Evolutionary conservation across 1,139 yeast genomes (phyloP).

Genomic region (Pneumocystis sp.): DNA sequence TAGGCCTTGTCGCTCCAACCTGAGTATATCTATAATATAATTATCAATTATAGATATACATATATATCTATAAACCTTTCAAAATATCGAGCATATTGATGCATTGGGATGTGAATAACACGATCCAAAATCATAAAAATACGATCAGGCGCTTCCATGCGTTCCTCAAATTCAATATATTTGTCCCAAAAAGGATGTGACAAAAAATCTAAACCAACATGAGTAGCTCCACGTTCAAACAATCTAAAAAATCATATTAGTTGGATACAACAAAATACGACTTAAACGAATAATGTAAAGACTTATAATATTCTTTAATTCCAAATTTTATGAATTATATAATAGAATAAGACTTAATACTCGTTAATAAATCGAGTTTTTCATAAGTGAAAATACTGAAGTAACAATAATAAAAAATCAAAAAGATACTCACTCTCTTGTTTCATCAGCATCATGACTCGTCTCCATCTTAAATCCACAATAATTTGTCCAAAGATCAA

Average conservation of each 20-base stretch:
- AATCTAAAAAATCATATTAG: conserved; percentile 18
- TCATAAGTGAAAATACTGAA: background rate
- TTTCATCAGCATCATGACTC: conserved; percentile 22
- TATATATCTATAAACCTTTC: conserved; percentile 16
- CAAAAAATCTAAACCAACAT: conserved; percentile 60
- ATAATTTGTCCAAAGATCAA: conserved; percentile 62
- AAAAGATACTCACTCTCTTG: conserved; percentile 16
- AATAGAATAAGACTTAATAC: background rate
- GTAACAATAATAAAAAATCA: background rate
- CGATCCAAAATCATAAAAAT: conserved; percentile 38
- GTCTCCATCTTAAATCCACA: conserved; percentile 40
- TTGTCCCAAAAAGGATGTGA: conserved; percentile 62
- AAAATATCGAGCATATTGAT: conserved; percentile 52
- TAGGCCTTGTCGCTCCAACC: conserved; percentile 18
- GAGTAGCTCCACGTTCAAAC: conserved; percentile 48
- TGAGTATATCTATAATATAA: conserved; percentile 20
- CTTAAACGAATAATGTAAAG: background rate
- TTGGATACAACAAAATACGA: background rate
- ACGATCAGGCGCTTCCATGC: conserved; percentile 28
- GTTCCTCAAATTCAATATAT: conserved; percentile 43
- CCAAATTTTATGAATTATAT: background rate
- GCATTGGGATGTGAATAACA: conserved; percentile 56
- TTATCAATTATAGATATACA: background rate
- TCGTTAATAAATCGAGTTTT: background rate
- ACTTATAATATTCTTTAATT: background rate